These are phyloP conservation scores for Jamesozyma gamospora DNA, from an alignment of 805 yeast genomes.

Conservation along the genomic window DNA sequence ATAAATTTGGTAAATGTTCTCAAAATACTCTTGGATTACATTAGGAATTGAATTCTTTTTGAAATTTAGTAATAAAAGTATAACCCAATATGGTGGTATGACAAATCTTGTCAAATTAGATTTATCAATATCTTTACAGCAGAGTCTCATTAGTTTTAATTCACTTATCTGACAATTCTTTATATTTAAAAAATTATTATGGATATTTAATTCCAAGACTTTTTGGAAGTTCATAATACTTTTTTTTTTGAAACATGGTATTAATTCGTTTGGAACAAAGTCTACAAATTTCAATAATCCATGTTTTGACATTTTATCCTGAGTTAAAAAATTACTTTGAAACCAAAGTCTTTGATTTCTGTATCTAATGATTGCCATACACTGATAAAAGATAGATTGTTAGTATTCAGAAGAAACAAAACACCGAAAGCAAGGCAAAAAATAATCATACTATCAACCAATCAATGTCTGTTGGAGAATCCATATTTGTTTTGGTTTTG, in stretches of 20 bases:
- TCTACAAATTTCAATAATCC: slow-evolving; percentile 1
- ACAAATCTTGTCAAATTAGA: slow-evolving; percentile 6
- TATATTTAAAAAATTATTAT: neutral
- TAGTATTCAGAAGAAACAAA: neutral
- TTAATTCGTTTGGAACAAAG: neutral
- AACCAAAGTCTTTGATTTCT: slow-evolving; percentile 15
- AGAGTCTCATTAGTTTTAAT: slow-evolving; percentile 6
- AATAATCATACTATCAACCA: slow-evolving; percentile 6
- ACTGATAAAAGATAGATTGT: slow-evolving; percentile 5
- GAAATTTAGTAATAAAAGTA: slow-evolving; percentile 3
- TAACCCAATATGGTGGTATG: slow-evolving; percentile 11
- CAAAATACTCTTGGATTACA: neutral
- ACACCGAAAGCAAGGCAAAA: neutral
- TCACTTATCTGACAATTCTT: neutral
- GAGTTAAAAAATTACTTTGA: no score
- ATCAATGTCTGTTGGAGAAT: neutral
- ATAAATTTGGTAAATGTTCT: slow-evolving; percentile 4
- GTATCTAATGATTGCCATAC: slow-evolving; percentile 18
- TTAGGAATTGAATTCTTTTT: neutral
- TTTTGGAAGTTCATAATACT: neutral
- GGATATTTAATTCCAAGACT: neutral
- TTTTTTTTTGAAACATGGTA: neutral
- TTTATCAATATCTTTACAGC: slow-evolving; percentile 10
- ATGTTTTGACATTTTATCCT: no score
- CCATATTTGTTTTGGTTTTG: no score